A percentile compares a stretch with the other conserved stretches of the same genome.
Conservation (phyloP, 2,329 filamentous ascomycete species). For the Diplocarpon mali region DNA sequence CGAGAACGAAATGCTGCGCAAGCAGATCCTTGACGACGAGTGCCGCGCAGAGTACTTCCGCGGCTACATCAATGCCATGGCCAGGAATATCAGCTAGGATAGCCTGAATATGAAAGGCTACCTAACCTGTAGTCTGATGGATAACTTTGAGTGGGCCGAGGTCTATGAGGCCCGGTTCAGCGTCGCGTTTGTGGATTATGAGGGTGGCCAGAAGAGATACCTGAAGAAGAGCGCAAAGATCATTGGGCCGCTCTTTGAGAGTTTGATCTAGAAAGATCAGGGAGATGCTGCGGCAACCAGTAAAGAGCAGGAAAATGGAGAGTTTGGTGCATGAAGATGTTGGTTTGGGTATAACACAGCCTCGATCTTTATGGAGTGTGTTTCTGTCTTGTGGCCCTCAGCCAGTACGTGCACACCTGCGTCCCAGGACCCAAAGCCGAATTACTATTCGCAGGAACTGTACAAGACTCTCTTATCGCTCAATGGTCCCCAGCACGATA, state of each 20-base stretch:
- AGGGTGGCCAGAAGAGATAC: slow-evolving; percentile 64
- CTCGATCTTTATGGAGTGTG: not conserved
- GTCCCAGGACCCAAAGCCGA: not conserved
- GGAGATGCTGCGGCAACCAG: not conserved
- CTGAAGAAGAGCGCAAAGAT: slow-evolving; percentile 75
- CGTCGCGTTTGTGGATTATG: slow-evolving; percentile 74
- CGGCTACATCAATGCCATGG: slow-evolving; percentile 67
- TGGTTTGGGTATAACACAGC: not conserved
- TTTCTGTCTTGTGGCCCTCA: not conserved
- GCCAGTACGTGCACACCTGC: not conserved
- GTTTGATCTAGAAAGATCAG: slow-evolving; percentile 51
- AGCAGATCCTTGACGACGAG: slow-evolving; percentile 67
- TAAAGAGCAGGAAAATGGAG: not conserved
- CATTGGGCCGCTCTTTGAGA: slow-evolving; percentile 60
- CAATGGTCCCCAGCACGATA: slow-evolving; percentile 22
- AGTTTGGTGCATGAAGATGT: not conserved
- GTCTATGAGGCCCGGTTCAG: slow-evolving; percentile 81
- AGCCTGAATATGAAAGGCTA: slow-evolving; percentile 7
- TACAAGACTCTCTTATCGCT: slow-evolving; percentile 1
- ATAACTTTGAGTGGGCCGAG: slow-evolving; percentile 51
- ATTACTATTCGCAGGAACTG: not conserved
- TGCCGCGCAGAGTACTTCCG: slow-evolving; percentile 74
- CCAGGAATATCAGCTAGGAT: slow-evolving; percentile 57
- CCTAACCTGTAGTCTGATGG: slow-evolving; percentile 66
- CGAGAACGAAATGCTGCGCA: slow-evolving; percentile 63